phyloP scores from a whole-genome alignment of 257 asterid genomes.

The Hygrophila difformis region DNA sequence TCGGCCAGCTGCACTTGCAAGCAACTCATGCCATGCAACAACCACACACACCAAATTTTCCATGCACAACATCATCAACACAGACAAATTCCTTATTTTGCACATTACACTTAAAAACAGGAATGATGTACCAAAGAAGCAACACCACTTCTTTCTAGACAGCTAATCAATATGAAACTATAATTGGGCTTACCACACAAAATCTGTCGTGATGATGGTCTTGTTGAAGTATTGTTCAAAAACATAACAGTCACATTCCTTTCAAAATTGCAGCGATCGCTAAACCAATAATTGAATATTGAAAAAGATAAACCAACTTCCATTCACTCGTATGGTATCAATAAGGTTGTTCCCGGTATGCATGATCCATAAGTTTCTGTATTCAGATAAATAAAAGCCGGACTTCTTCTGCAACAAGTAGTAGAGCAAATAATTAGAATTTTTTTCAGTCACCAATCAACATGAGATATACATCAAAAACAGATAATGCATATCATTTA shows the following conservation, averaged over 20 bases:
- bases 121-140: no score
- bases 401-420: constrained; percentile 14
- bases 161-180: no score
- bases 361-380: constrained; percentile 3
- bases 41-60: not conserved
- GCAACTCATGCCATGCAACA: not conserved
- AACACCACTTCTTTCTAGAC: no score
- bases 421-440: not conserved
- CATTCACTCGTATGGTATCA: constrained; percentile 2
- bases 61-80: not conserved
- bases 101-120: no score
- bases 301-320: not conserved
- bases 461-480: not conserved
- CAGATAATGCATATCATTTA: not conserved
- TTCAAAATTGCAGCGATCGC: not conserved
- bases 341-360: constrained; percentile 9
- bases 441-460: not conserved
- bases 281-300: not conserved
- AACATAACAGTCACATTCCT: no score
- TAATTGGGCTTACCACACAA: no score
- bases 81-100: no score
- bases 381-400: not conserved
- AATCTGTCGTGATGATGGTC: no score
- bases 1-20: constrained; percentile 49
- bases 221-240: no score